Percentiles rank a stretch among this genome's conserved stretches.
Conservation (phyloP, 345 rosid species). For the Hevea brasiliensis region DNA sequence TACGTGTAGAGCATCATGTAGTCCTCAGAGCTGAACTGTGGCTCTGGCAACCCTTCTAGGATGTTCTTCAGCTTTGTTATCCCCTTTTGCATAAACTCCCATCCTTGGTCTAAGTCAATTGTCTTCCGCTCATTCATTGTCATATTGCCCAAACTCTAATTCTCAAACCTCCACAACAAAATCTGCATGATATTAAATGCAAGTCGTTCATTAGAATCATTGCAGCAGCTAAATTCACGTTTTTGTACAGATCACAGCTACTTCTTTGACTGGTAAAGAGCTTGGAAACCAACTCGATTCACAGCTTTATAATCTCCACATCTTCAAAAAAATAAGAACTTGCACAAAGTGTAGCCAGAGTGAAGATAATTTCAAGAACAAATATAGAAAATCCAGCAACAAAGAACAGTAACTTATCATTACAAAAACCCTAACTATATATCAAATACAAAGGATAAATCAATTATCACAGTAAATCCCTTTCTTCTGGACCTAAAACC, state of each 20-base stretch:
- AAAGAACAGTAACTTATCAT: not conserved
- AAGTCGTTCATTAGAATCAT: not conserved
- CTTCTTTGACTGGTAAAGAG: not conserved
- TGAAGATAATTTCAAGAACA: not conserved
- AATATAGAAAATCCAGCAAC: no score
- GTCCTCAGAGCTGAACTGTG: constrained; percentile 39
- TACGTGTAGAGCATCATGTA: constrained; percentile 46
- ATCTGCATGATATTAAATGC: constrained; percentile 1
- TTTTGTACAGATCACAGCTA: not conserved
- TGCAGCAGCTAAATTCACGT: not conserved
- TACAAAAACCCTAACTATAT: constrained; percentile 8
- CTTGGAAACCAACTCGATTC: not conserved
- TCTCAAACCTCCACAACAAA: not conserved
- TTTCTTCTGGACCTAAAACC: not conserved
- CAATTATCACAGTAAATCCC: not conserved
- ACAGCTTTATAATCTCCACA: no score
- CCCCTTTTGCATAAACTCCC: constrained; percentile 84
- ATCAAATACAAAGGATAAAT: not conserved
- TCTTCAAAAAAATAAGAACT: not conserved
- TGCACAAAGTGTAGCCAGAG: not conserved
- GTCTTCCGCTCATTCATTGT: constrained; percentile 75
- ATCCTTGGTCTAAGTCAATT: constrained; percentile 80
- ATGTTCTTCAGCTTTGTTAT: constrained; percentile 76
- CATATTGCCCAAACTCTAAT: constrained; percentile 16
- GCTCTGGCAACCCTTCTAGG: constrained; percentile 48